Conservation (phyloP, 2,329 filamentous ascomycete species). For the Xylariaceae sp. region DNA sequence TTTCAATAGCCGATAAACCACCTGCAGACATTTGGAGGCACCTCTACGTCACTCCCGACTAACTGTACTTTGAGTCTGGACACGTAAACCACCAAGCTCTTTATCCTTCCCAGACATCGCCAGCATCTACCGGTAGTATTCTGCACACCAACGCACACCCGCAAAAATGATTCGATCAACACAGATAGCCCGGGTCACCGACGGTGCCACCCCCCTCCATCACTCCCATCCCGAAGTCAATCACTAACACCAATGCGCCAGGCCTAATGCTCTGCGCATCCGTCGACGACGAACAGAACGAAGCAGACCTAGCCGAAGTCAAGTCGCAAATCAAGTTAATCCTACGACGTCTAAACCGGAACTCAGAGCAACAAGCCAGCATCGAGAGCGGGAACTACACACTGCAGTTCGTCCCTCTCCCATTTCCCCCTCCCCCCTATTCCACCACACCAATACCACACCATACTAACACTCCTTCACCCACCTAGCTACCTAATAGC, state of each 20-base stretch:
- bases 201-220: slow-evolving; percentile 54
- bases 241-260: slow-evolving; percentile 35
- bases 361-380: slow-evolving; percentile 83
- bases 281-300: slow-evolving; percentile 80
- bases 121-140: too few relatives aligned
- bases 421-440: not conserved
- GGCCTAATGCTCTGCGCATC: slow-evolving; percentile 93
- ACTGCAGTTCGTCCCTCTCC: slow-evolving; percentile 55
- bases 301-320: slow-evolving; percentile 76
- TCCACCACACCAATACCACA: not conserved
- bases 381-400: slow-evolving; percentile 82
- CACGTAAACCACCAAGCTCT: too few relatives aligned
- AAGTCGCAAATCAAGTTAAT: slow-evolving; percentile 90
- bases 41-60: too few relatives aligned
- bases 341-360: slow-evolving; percentile 80
- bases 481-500: slow-evolving; percentile 72
- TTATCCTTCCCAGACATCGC: too few relatives aligned
- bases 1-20: too few relatives aligned
- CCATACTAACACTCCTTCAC: slow-evolving; percentile 1
- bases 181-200: slow-evolving; percentile 80
- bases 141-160: too few relatives aligned
- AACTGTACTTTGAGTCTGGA: too few relatives aligned
- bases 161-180: slow-evolving; percentile 79
- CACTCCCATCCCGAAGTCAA: slow-evolving; percentile 15
- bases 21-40: too few relatives aligned